These are phyloP conservation scores for Calocybe gangraenosa DNA, from an alignment of 768 basidiomycete species.

Conservation along the genomic window DNA sequence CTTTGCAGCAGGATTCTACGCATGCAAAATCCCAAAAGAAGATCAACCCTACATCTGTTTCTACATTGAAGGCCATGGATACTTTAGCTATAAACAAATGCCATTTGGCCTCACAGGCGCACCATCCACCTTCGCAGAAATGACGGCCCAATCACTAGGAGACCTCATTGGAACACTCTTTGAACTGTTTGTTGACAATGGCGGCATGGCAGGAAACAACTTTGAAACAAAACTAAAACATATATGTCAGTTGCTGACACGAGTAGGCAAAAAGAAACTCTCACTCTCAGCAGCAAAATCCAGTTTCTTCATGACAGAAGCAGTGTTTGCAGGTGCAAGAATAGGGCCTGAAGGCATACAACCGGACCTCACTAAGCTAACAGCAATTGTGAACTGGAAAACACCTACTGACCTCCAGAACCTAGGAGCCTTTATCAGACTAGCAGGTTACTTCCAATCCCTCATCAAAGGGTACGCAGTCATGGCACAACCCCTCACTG, in stretches of 20 bases:
- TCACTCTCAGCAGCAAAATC: slow-evolving; percentile 34
- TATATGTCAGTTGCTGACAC: slow-evolving; percentile 23
- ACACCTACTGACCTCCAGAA: slow-evolving; percentile 23
- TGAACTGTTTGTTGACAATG: slow-evolving; percentile 37
- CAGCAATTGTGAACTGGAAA: slow-evolving; percentile 31
- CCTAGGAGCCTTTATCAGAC: slow-evolving; percentile 29
- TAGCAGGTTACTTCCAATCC: slow-evolving; percentile 29
- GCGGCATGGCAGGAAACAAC: slow-evolving; percentile 24
- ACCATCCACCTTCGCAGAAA: slow-evolving; percentile 28
- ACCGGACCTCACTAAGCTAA: slow-evolving; percentile 32
- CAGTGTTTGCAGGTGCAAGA: slow-evolving; percentile 29
- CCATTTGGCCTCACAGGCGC: slow-evolving; percentile 38
- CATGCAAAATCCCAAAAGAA: no score
- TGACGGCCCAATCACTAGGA: slow-evolving; percentile 20
- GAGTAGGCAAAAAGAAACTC: slow-evolving; percentile 23
- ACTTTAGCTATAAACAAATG: slow-evolving; percentile 28
- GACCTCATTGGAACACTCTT: slow-evolving; percentile 20
- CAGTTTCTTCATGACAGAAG: slow-evolving; percentile 30
- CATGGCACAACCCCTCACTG: no score
- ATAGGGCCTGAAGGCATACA: slow-evolving; percentile 29
- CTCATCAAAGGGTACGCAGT: slow-evolving; percentile 32
- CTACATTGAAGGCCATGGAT: no score
- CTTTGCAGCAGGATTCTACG: no score
- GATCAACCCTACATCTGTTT: no score
- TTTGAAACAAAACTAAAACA: slow-evolving; percentile 24